These are phyloP conservation scores for Setaria italica DNA, from an alignment of 202 grass and related monocot species.

Conservation along the genomic window DNA sequence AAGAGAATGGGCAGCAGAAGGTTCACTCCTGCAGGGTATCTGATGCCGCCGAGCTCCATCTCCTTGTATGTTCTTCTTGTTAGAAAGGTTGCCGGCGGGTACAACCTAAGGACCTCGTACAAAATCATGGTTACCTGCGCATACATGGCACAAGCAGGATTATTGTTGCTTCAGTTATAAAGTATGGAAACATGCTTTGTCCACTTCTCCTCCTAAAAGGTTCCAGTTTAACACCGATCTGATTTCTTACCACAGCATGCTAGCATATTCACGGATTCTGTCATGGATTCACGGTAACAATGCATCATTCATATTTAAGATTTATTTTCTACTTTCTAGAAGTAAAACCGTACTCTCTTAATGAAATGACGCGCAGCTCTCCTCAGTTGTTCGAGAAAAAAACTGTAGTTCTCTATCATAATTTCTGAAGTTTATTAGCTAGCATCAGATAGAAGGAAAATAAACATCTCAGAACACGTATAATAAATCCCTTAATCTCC, in stretches of 20 bases:
- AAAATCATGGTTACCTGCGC: constrained; percentile 77
- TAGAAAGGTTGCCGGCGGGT: constrained; percentile 50
- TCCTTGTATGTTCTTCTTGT: constrained; percentile 59
- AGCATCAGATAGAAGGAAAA: constrained; percentile 2
- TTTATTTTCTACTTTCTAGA: neutral
- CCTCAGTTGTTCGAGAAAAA: too few relatives aligned
- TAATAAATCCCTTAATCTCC: neutral
- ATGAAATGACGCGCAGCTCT: too few relatives aligned
- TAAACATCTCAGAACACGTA: neutral
- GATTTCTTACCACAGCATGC: neutral
- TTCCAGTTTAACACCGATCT: neutral
- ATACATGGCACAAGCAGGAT: neutral
- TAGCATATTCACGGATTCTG: neutral
- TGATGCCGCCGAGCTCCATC: constrained; percentile 63
- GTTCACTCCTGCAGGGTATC: constrained; percentile 57
- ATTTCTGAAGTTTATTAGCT: neutral
- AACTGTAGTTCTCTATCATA: neutral
- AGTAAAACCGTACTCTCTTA: neutral
- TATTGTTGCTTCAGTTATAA: neutral
- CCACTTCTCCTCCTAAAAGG: neutral
- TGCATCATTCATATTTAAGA: neutral
- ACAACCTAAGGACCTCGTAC: constrained; percentile 76
- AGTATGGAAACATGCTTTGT: neutral
- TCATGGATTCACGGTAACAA: neutral
- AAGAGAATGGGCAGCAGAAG: constrained; percentile 51